Base-by-base conservation (phyloP, 2,329 filamentous ascomycete species). In the Ascochyta lentis region DNA sequence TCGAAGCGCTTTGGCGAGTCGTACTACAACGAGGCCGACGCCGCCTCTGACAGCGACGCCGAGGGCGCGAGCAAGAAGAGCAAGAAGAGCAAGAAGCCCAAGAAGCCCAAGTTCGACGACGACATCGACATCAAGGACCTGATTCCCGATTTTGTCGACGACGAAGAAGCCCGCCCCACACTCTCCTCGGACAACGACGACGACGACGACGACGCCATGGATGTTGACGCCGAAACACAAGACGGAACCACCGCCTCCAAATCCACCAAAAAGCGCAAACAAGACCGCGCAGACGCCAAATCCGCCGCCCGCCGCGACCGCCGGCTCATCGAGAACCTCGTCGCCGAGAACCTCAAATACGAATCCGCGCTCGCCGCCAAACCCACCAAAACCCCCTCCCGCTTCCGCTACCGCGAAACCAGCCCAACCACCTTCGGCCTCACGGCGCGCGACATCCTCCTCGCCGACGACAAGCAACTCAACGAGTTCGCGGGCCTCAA, bases 91-190 rank as follows among this genome's bases (percentile, higher is more conserved):
- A 87, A 85, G 70, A 86, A 86, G 63, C 78, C 84, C 9, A 92
- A 91, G 82, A 96, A 96, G 78, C 92, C 91, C 9, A 90, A 87
- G 60, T 99, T 94, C 89, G 91, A 97, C 67, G 92, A 98, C 69
- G 95, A 99, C 72, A 97, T 99, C 67, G 93, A 98, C 72, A 98
- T 99, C 79, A 92, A 90, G 58, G 94, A 96, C 74, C 83, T 97
- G 46, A 80, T 96, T 26, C 92, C 92, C 1, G 91, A 96, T 58
- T 96, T 96, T 70, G 86, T 91, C 19, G 90, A 91, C 24, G 85
- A 82, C 4, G 82, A 83, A n/a, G 88, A 86, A 31, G 84, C 83
- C 65, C 81, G 94, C 54, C 86, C 91, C 68, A 84, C 84, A 54
- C 94, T 96, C 72, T 79, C 81, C 9, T 82, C 81, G 31, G 75